A percentile compares a stretch with the other conserved stretches of the same genome.
phyloP scores from a whole-genome alignment of 2,329 filamentous ascomycete genomes.

The Alternaria brassicicola region DNA sequence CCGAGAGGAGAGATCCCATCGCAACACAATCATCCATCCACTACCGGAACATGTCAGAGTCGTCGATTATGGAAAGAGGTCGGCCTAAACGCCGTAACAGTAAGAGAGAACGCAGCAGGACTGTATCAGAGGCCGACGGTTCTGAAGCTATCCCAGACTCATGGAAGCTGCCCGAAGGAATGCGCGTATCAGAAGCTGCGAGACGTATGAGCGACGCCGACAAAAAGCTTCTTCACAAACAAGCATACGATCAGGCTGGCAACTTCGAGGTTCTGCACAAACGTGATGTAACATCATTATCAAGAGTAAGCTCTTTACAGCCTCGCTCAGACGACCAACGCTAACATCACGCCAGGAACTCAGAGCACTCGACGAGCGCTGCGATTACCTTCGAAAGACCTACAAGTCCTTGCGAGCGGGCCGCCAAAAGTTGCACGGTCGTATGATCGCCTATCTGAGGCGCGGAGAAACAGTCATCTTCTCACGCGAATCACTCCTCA shows the following conservation, averaged over 20 bases:
- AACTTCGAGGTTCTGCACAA: slow-evolving; percentile 51
- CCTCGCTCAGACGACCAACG: background rate
- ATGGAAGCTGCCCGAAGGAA: slow-evolving; percentile 47
- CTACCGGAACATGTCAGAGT: slow-evolving; percentile 47
- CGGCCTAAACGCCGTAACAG: slow-evolving; percentile 41
- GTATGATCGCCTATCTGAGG: slow-evolving; percentile 78
- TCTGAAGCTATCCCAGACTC: slow-evolving; percentile 34
- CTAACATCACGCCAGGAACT: slow-evolving; percentile 64
- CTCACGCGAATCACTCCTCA: slow-evolving; percentile 75
- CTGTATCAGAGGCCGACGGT: slow-evolving; percentile 43
- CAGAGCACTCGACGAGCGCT: slow-evolving; percentile 75
- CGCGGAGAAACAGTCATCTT: slow-evolving; percentile 73
- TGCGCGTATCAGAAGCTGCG: slow-evolving; percentile 46
- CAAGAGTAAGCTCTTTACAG: slow-evolving; percentile 57
- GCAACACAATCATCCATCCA: slow-evolving; percentile 28
- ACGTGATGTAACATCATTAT: slow-evolving; percentile 57
- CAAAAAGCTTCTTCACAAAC: slow-evolving; percentile 46
- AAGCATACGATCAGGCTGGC: slow-evolving; percentile 48
- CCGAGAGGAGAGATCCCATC: slow-evolving; percentile 42
- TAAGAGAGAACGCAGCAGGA: slow-evolving; percentile 42
- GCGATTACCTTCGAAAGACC: slow-evolving; percentile 77
- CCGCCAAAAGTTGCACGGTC: slow-evolving; percentile 74
- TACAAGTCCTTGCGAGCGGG: slow-evolving; percentile 77
- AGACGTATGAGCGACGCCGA: slow-evolving; percentile 43
- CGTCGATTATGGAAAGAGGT: slow-evolving; percentile 48